Evolutionary conservation across 495 filamentous ascomycete genomes (phyloP), one percentile per base, ranked within the genome.

Genomic region (Penicillium silybi): DNA sequence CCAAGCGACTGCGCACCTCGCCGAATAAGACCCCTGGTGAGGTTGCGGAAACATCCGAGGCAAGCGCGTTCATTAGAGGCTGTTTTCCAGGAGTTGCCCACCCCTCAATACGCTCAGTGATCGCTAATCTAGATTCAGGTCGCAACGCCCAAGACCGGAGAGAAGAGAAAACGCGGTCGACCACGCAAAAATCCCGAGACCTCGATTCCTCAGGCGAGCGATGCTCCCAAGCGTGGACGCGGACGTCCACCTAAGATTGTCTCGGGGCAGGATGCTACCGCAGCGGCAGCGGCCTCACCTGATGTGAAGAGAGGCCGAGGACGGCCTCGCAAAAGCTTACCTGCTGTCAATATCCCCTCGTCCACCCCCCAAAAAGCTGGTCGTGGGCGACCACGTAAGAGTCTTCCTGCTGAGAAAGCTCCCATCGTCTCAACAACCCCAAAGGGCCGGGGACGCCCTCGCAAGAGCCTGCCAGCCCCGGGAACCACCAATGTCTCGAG

Each of bases 141-240:
- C 32, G 49, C 35, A 32, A 59, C 54, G 10, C 67, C 65, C n/a
- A 56, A 63, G 44, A 64, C 66, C 4, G 59, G 55, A 22, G 71
- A 72, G 41, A 74, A 71, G 47, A 59, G 66, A 48, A 65, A 64
- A 41, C 66, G 71, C 42, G 71, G 71, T 38, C 71, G 71, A 22
- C 71, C 71, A 17, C 64, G 71, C 43, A 72, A 72, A 49, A 61
- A 63, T 45, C 66, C 69, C 16, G 61, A 59, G 25, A 61, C 54
- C 0, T 23, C 46, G 9, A 48, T 34, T 4, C 63, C 66, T 3
- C 62, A 67, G 45, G 54, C 61, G 6, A 48, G 59, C 13, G 53
- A 59, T 37, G 64, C 62, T 9, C 65, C 71, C 19, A 74, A 72
- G 47, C 64, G 72, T 45, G 72, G 70, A 15, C 72, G 72, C 20